phyloP scores from a whole-genome alignment of 192 early-diverging fungal genomes.

The Piromyces sp. region DNA sequence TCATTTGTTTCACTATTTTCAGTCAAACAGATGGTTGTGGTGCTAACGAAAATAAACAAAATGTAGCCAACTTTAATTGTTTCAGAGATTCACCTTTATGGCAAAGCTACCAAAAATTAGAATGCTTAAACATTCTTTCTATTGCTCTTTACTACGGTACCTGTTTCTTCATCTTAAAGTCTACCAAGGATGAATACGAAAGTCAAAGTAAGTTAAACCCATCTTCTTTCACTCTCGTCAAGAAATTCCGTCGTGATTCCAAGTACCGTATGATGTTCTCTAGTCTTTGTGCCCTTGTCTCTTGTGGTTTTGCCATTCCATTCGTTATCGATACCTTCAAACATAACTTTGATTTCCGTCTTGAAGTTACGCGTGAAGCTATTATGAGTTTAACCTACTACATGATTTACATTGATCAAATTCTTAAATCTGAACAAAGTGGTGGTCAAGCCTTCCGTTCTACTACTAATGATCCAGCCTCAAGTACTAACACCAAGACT shows the following conservation, averaged over 20 bases:
- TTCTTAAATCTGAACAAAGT: neutral
- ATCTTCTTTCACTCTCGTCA: neutral
- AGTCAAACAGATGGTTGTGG: neutral
- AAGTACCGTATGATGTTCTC: neutral
- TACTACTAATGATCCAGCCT: neutral
- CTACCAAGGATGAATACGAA: neutral
- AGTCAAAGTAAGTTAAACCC: neutral
- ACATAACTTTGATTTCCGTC: neutral
- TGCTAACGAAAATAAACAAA: neutral
- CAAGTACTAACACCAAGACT: neutral
- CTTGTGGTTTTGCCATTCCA: neutral
- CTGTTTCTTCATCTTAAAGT: neutral
- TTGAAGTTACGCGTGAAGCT: neutral
- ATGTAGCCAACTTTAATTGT: neutral
- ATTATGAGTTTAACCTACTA: neutral
- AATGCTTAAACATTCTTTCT: neutral
- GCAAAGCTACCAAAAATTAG: neutral
- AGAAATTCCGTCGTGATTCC: neutral
- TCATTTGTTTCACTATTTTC: neutral
- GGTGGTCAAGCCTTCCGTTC: neutral
- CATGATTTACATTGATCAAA: neutral
- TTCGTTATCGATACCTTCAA: neutral
- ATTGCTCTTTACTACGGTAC: neutral
- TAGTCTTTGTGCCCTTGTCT: neutral
- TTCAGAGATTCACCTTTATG: neutral